Conservation (phyloP, 257 asterid genomes). For the Verbascum thapsus region DNA sequence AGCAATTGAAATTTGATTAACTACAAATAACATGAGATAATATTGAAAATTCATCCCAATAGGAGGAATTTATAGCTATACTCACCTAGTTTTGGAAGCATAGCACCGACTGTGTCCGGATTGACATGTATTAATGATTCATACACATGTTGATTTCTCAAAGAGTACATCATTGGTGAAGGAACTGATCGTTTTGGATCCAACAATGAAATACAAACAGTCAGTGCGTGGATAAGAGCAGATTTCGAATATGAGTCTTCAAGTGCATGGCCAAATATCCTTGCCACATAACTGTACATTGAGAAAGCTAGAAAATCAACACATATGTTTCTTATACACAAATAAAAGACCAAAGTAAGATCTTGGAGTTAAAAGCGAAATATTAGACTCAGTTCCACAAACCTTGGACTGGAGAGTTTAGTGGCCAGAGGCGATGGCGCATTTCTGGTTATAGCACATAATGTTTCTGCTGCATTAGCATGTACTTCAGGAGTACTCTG, state of each 20-base stretch:
- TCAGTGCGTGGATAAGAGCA: slow-evolving; percentile 78
- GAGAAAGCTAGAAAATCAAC: slow-evolving; percentile 27
- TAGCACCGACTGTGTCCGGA: slow-evolving; percentile 89
- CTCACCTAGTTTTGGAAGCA: slow-evolving; percentile 95
- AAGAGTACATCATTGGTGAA: slow-evolving; percentile 67
- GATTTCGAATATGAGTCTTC: slow-evolving; percentile 81
- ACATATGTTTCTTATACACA: slow-evolving; percentile 12
- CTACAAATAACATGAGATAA: slow-evolving; percentile 16
- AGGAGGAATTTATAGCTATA: slow-evolving; percentile 13
- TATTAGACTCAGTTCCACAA: slow-evolving; percentile 29
- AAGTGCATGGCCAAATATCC: slow-evolving; percentile 90
- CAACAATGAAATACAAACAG: slow-evolving; percentile 88
- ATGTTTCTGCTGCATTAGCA: slow-evolving; percentile 94
- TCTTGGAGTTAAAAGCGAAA: slow-evolving; percentile 16
- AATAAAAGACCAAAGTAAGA: slow-evolving; percentile 12
- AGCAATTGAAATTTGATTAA: background rate
- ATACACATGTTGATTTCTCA: slow-evolving; percentile 74
- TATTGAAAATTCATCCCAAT: background rate
- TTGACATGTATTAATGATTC: slow-evolving; percentile 73
- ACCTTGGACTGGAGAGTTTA: slow-evolving; percentile 92
- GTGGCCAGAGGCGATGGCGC: slow-evolving; percentile 85
- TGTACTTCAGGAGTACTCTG: slow-evolving; percentile 97
- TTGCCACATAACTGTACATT: slow-evolving; percentile 73
- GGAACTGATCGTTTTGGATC: slow-evolving; percentile 90
- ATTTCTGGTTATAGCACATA: slow-evolving; percentile 90